Conservation (phyloP, 2,329 filamentous ascomycete genomes). For the Sphaceloma murrayae region DNA sequence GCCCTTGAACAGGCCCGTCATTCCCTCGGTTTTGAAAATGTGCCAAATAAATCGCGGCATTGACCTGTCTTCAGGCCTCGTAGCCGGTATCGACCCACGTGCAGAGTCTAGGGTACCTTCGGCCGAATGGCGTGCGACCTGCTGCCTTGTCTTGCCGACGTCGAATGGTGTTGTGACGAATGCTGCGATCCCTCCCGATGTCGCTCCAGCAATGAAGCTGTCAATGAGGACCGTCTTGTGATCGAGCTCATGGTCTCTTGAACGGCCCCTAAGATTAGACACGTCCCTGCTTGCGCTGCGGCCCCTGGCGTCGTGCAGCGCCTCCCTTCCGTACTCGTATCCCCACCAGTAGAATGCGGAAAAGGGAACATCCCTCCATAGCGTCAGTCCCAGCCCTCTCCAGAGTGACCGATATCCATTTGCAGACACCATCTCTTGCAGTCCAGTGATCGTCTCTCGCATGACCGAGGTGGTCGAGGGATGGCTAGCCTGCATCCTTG, state of each 20-base stretch:
- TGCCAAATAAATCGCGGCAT: slow-evolving; percentile 82
- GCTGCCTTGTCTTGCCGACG: slow-evolving; percentile 90
- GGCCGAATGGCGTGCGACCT: slow-evolving; percentile 58
- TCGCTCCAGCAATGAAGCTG: slow-evolving; percentile 77
- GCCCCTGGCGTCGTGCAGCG: slow-evolving; percentile 57
- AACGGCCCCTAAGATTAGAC: slow-evolving; percentile 33
- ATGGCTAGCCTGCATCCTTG: slow-evolving; percentile 71
- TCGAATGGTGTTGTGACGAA: slow-evolving; percentile 92
- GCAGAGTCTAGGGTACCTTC: slow-evolving; percentile 30
- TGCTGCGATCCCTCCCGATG: slow-evolving; percentile 75
- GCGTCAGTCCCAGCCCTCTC: slow-evolving; percentile 78
- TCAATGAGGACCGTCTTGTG: slow-evolving; percentile 72
- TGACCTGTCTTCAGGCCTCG: slow-evolving; percentile 58
- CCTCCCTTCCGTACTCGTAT: slow-evolving; percentile 73
- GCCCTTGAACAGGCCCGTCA: slow-evolving; percentile 73
- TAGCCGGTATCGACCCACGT: slow-evolving; percentile 7
- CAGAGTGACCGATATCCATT: slow-evolving; percentile 77
- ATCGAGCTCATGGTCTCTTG: slow-evolving; percentile 54
- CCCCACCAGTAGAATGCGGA: slow-evolving; percentile 98
- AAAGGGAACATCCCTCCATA: slow-evolving; percentile 96
- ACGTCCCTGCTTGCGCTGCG: slow-evolving; percentile 31
- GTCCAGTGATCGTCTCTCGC: slow-evolving; percentile 63
- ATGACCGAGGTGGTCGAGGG: slow-evolving; percentile 55
- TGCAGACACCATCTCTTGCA: slow-evolving; percentile 67
- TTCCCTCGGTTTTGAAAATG: slow-evolving; percentile 79